phyloP scores from a whole-genome alignment of 768 basidiomycete species.

The Chalciporus piperatus region DNA sequence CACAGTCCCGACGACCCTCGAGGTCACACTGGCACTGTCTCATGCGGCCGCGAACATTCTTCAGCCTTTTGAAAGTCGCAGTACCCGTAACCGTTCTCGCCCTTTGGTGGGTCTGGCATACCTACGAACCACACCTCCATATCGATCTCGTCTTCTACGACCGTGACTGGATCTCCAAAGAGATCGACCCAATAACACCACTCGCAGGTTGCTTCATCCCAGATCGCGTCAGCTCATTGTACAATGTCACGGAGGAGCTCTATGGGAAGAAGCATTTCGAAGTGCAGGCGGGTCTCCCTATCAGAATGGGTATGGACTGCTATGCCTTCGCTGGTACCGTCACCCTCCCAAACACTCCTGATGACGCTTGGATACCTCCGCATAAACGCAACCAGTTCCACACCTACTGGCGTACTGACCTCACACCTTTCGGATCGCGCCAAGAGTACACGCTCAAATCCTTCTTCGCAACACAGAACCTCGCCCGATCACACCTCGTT shows the following conservation, averaged over 20 bases:
- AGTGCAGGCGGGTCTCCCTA: slow-evolving; percentile 75
- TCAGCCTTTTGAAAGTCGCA: slow-evolving; percentile 42
- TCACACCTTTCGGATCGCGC: slow-evolving; percentile 70
- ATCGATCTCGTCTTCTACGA: slow-evolving; percentile 80
- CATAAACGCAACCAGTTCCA: slow-evolving; percentile 69
- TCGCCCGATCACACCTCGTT: slow-evolving; percentile 62
- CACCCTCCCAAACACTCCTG: slow-evolving; percentile 22
- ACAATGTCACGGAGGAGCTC: slow-evolving; percentile 64
- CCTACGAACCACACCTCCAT: slow-evolving; percentile 69
- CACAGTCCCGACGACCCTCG: background rate
- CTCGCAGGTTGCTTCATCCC: slow-evolving; percentile 76
- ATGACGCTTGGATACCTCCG: slow-evolving; percentile 25
- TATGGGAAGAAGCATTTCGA: slow-evolving; percentile 65
- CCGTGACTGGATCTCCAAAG: slow-evolving; percentile 67
- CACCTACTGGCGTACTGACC: slow-evolving; percentile 92
- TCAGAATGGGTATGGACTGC: slow-evolving; percentile 84
- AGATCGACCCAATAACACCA: slow-evolving; percentile 63
- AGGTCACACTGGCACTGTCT: slow-evolving; percentile 1
- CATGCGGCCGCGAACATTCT: slow-evolving; percentile 34
- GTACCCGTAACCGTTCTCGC: slow-evolving; percentile 32
- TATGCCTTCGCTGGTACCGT: slow-evolving; percentile 90
- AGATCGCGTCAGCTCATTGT: slow-evolving; percentile 53
- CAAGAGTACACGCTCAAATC: slow-evolving; percentile 91
- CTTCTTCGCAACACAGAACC: slow-evolving; percentile 89
- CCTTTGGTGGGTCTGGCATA: slow-evolving; percentile 41